A percentile compares a stretch with the other conserved stretches of the same genome.
Conservation (phyloP, 345 rosid genomes). For the Gossypium stocksii region DNA sequence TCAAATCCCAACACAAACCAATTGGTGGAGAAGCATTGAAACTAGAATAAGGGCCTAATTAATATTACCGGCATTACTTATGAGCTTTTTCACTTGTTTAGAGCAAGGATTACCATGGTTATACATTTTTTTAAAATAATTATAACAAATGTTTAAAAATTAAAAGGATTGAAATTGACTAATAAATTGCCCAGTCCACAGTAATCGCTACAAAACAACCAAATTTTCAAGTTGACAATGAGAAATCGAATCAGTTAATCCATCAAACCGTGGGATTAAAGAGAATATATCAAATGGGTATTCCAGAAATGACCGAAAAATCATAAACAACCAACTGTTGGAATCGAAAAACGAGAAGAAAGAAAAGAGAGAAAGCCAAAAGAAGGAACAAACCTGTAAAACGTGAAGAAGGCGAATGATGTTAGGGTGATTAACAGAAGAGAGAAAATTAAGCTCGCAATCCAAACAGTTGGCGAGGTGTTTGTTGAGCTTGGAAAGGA, state of each 20-base stretch:
- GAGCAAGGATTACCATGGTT: not conserved
- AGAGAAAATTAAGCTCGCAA: slow-evolving; percentile 49
- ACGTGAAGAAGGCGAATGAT: slow-evolving; percentile 49
- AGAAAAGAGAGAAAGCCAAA: not conserved
- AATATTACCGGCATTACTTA: not conserved
- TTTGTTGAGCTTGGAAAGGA: slow-evolving; percentile 43
- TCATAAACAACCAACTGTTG: not conserved
- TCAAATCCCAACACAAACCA: not conserved
- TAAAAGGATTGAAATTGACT: not conserved
- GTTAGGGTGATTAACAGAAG: slow-evolving; percentile 56
- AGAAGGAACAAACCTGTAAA: slow-evolving; percentile 30
- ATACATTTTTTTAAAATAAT: not conserved
- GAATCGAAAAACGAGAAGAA: too few relatives aligned
- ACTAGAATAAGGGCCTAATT: not conserved
- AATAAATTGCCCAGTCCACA: not conserved
- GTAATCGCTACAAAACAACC: not conserved
- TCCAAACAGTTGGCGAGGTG: slow-evolving; percentile 45
- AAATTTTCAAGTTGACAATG: not conserved
- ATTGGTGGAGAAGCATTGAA: not conserved
- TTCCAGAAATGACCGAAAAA: not conserved
- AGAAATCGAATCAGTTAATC: not conserved
- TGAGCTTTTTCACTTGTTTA: not conserved
- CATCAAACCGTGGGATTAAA: not conserved
- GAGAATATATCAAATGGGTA: not conserved
- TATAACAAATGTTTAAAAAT: too few relatives aligned